Base-by-base conservation (phyloP, 176 grass and related monocot genomes). In the Avena insularis region DNA sequence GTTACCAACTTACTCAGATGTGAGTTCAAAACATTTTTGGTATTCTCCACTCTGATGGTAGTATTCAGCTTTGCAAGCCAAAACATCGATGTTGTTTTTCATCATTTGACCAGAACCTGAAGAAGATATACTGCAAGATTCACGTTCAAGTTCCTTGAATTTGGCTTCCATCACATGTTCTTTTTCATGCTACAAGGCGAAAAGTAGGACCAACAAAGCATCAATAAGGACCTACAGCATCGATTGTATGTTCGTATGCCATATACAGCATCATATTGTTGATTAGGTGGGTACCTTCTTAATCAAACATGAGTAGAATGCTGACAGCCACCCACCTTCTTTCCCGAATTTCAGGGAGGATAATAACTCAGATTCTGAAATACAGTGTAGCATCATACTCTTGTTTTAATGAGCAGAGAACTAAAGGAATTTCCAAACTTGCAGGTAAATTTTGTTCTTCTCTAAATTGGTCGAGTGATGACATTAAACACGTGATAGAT, bases 61-160 rank as follows among this genome's bases (percentile, higher is more conserved):
- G 76, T 94, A 96, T 84, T 96, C 97, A 58, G 97, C 97, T 93
- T 95, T 96, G 76, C 94, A 95, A 83, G 89, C 92, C 82, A 94
- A 91, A 64, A 96, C 62, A 49, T 98, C 97, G 19, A 91, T 90
- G 76, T 96, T 98, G 81, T 82, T 94, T 91, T 96, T 98, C 82
- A 95, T 40, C 81, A 85, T 83, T 88, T 91, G 91, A 54, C 87
- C 82, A 50, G 89, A 90, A 93, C 29, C 90, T 84, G 73, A 90
- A 91, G 90, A 84, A 53, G 82, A 87, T 84, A 89, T 84, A 78
- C 85, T 86, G 62, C 72, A 92, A 50, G 89, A 88, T 90, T 92
- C 92, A 83, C 85, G 90, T 79, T 96, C 97, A 78, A 96, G 84
- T 71, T 98, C 83, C 87, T 93, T 98, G 90, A 98, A 98, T 80